Base-by-base conservation (phyloP, 768 basidiomycete genomes). In the Boletus sp. region DNA sequence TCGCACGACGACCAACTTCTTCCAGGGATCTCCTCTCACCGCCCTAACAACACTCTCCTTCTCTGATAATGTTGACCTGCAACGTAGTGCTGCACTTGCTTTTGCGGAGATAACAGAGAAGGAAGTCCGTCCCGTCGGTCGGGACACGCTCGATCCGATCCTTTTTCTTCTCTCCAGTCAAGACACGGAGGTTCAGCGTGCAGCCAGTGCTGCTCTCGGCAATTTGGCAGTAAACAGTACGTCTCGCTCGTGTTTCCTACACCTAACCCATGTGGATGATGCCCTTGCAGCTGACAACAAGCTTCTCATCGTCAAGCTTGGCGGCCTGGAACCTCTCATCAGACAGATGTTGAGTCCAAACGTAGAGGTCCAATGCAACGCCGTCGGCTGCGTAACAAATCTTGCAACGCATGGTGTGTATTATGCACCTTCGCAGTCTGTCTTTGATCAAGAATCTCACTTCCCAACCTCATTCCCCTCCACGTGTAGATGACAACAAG, bases 81-180 rank as follows among this genome's bases (percentile, higher is more conserved):
- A 99, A 78, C 86, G 97, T 49, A 96, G 93, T 62, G 97, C 97
- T 2, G 97, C 97, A 5, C 83, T 99, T 44, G 97, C 97, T 0
- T 99, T 98, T 68, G 97, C 97, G 37, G 97, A 99, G 75, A 99
- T 99, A 58, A 99, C 97, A 24, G 97, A 99, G 79, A 98, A 98
- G 77, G 97, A 99, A 76, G 96, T 98, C 51, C 85, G 95, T 44
- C 93, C 92, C 46, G 97, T 99, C 20, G 94, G 91, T 14, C 83
- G 97, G 60, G 97, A 98, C 71, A 99, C 97, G 18, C 83, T 99
- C 65, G 97, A 99, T 75, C 97, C 97, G 50, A 95, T 99, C 59
- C 85, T 98, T 55, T 99, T 97, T 75, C 85, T 99, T 60, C 83
- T 99, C 63, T 91, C 93, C 66, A 94, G 92, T 69, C 97, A 98